These are phyloP conservation scores for Exophiala oligosperma DNA, from an alignment of 2,329 filamentous ascomycete species.

Conservation along the genomic window DNA sequence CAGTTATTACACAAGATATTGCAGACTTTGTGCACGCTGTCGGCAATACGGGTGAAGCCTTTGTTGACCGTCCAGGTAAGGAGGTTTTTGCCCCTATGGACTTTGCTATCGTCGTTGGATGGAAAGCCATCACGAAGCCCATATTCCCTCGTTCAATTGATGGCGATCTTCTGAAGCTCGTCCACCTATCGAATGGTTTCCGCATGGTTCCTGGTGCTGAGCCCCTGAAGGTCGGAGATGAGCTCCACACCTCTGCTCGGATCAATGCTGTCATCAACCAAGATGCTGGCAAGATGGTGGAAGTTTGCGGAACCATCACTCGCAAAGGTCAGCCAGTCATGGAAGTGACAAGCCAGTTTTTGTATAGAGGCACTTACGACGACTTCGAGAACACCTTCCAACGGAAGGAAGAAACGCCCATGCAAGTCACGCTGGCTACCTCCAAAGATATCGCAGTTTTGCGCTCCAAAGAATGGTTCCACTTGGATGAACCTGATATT, in stretches of 20 bases:
- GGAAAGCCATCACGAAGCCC: constrained; percentile 99
- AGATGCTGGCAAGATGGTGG: constrained; percentile 98
- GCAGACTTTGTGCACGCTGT: constrained; percentile 99
- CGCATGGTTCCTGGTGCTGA: constrained; percentile 96
- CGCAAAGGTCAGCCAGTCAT: constrained; percentile 84
- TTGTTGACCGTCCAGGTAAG: constrained; percentile 93
- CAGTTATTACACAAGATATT: constrained; percentile 87
- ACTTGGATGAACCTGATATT: constrained; percentile 77
- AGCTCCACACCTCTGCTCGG: constrained; percentile 87
- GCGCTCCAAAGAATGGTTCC: constrained; percentile 97
- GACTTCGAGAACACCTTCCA: constrained; percentile 99
- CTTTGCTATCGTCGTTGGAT: constrained; percentile 95
- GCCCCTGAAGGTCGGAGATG: constrained; percentile 92
- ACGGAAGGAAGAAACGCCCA: constrained; percentile 91
- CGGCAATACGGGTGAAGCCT: constrained; percentile 95
- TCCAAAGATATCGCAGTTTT: constrained; percentile 91
- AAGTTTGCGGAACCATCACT: constrained; percentile 95
- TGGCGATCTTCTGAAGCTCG: constrained; percentile 90
- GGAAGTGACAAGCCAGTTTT: constrained; percentile 97
- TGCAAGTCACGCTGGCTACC: constrained; percentile 85
- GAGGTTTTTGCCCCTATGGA: constrained; percentile 96
- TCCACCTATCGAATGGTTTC: constrained; percentile 96
- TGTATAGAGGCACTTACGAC: constrained; percentile 89
- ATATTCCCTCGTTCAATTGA: constrained; percentile 98
- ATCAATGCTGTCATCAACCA: constrained; percentile 98